Conservation (phyloP, 176 grass and related monocot genomes). For the Aechmea fasciata region DNA sequence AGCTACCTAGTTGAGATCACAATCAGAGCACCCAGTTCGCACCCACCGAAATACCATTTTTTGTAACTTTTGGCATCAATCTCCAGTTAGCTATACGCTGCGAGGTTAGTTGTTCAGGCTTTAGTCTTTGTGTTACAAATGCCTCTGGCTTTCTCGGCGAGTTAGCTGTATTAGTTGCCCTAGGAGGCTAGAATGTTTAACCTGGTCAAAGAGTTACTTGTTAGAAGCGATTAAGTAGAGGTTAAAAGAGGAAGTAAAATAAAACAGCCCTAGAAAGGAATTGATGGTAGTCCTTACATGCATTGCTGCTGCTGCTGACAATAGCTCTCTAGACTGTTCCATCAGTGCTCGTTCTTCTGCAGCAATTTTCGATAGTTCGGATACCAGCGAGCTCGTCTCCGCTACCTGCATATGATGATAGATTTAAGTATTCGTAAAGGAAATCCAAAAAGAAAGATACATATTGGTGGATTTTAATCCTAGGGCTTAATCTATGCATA, state of each 20-base stretch:
- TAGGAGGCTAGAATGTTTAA: conserved; percentile 43
- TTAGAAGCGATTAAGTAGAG: conserved; percentile 1
- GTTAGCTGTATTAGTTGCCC: conserved; percentile 39
- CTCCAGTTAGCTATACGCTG: conserved; percentile 32
- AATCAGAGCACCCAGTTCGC: neutral
- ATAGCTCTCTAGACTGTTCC: conserved; percentile 41
- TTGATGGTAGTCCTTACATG: conserved; percentile 36
- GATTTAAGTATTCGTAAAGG: conserved; percentile 2
- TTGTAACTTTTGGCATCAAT: conserved; percentile 26
- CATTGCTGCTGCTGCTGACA: conserved; percentile 46
- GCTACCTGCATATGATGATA: conserved; percentile 35
- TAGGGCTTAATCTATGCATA: neutral
- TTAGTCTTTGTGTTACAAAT: conserved; percentile 35
- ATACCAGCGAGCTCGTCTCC: conserved; percentile 27
- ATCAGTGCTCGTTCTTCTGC: conserved; percentile 40
- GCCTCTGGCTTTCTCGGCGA: conserved; percentile 20
- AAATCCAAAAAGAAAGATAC: conserved; percentile 9
- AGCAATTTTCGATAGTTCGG: conserved; percentile 38
- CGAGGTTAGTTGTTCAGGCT: conserved; percentile 6
- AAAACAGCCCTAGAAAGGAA: neutral
- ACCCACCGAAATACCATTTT: neutral
- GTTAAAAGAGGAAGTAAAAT: neutral
- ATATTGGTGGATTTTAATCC: neutral
- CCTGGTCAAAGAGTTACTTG: conserved; percentile 32
- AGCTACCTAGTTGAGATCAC: neutral